phyloP scores from a whole-genome alignment of 805 yeast species.

The Metschnikowia hibisci region DNA sequence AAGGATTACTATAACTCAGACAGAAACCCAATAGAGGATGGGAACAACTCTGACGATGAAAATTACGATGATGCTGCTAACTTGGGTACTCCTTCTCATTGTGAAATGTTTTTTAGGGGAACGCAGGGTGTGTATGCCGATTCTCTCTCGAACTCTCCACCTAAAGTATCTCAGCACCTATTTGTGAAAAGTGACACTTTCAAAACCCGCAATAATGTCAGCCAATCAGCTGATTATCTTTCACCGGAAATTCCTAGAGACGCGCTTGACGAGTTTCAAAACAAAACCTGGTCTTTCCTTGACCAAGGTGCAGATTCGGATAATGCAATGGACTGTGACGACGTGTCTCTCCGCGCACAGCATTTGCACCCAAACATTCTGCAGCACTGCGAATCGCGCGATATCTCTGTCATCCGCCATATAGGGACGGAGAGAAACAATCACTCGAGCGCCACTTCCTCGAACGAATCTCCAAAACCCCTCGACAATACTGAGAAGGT shows the following conservation, averaged over 20 bases:
- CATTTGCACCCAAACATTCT: conserved; percentile 1
- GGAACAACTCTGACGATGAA: conserved; percentile 3
- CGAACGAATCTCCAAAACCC: too few species aligned
- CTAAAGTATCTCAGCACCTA: not conserved
- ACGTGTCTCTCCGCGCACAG: not conserved
- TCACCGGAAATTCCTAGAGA: too few species aligned
- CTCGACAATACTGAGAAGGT: too few species aligned
- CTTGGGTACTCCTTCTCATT: not conserved
- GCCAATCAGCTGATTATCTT: not conserved
- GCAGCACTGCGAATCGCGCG: conserved; percentile 1
- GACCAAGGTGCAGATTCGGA: not conserved
- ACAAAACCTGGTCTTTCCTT: too few species aligned
- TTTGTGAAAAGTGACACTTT: not conserved
- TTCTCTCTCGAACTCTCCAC: not conserved
- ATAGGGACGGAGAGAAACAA: too few species aligned
- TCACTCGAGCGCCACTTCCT: too few species aligned
- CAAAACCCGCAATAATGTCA: not conserved
- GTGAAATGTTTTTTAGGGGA: not conserved
- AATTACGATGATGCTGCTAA: not conserved
- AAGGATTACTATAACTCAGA: not conserved
- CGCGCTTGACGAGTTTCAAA: not conserved
- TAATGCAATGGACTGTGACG: conserved; percentile 1
- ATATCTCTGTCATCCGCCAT: not conserved
- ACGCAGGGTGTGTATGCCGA: not conserved
- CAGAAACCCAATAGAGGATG: not conserved